Evolutionary conservation across 176 grass and related monocot genomes (phyloP), one percentile per base, ranked within the genome.

Genomic region (Rhipidocladum racemiflorum): DNA sequence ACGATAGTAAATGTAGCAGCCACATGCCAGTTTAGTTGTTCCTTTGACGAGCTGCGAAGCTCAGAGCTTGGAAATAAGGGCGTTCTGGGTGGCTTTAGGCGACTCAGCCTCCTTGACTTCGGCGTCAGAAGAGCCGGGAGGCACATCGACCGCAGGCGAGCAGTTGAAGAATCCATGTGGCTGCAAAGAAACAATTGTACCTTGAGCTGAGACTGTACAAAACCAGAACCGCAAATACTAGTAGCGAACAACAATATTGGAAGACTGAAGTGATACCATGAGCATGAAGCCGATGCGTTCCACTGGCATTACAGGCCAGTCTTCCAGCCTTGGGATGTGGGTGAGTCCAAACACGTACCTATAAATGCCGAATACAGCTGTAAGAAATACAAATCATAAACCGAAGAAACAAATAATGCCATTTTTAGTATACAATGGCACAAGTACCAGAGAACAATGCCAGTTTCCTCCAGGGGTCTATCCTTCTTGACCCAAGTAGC

Each of bases 131-230:
- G 85, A 48, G 70, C 84, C 80, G 1, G 93, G 97, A 74, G 97
- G 89, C 80, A 99, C 97, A 42, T 99, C 97, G 3, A 99, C 89
- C 0, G 97, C 91, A 21, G 97, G 89, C 16, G 97, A 99, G 69
- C 97, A 94, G 84, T 99, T 99, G 93, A 99, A 99, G 93, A 99
- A 99, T 73, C 97, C 97, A 43, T 99, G 93, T 2, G 97, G 97
- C 97, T 99, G 91, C 30, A 90, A 62, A 10, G 2, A 45, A 67
- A 62, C 23, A 32, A 81, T 28, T 23, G 1, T 38, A 10, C 40
- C 0, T 9, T 76, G 32, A 39, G 51, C 45, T 54, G 18, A 7
- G 46, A 42, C 34, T 67, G 21, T 15, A 43, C 20, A 68, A 27
- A 15, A 24, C 0, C 65, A 68, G 11, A 68, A 44, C 10, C 21